These are phyloP conservation scores for Acanthamoeba sp. DNA, from an alignment of 208 protist genomes.

Conservation along the genomic window DNA sequence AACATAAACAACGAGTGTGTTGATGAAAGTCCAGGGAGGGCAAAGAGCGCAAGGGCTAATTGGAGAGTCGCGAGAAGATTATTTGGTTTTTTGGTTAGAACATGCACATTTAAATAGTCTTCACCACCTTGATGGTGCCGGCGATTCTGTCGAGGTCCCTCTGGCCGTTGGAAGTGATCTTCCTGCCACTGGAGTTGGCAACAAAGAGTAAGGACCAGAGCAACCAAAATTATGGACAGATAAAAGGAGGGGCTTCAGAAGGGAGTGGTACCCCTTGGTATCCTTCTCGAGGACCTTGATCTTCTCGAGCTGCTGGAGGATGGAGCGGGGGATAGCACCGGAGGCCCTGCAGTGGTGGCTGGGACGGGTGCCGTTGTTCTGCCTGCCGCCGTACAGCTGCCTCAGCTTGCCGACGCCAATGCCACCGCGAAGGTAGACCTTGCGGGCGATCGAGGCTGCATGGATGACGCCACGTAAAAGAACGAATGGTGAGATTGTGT, in stretches of 20 bases:
- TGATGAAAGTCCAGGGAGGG: neutral
- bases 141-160: conserved; percentile 97
- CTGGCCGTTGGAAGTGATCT: conserved; percentile 95
- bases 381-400: conserved; percentile 94
- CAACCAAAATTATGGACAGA: neutral
- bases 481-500: neutral
- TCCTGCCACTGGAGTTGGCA: conserved; percentile 90
- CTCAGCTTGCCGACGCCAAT: conserved; percentile 95
- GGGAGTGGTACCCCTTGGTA: conserved; percentile 75
- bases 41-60: neutral
- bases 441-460: conserved; percentile 96
- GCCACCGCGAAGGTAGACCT: conserved; percentile 96
- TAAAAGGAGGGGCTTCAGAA: neutral
- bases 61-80: neutral
- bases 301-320: conserved; percentile 96
- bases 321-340: conserved; percentile 94
- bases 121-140: conserved; percentile 66
- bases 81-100: conserved; percentile 19
- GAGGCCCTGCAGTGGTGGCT: conserved; percentile 93
- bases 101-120: conserved; percentile 65
- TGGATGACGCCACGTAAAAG: neutral
- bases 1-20: conserved; percentile 21
- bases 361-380: conserved; percentile 82
- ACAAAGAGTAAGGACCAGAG: neutral
- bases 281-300: conserved; percentile 94